A percentile compares a stretch with the other conserved stretches of the same genome.
Conservation (phyloP, 768 basidiomycete genomes). For the Hemileccinum rubropunctum region DNA sequence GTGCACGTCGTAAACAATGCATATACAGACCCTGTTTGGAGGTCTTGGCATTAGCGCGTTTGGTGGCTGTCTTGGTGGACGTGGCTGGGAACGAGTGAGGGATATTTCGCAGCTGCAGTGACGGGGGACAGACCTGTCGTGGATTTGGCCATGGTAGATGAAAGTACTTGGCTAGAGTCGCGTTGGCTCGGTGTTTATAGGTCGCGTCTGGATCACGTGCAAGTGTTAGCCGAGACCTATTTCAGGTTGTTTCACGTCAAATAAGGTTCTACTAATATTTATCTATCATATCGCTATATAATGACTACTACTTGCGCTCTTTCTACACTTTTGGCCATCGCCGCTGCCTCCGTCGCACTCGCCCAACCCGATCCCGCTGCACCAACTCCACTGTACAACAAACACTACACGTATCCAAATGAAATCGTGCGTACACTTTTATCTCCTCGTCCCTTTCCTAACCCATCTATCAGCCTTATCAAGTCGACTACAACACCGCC, state of each 20-base stretch:
- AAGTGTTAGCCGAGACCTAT: background rate
- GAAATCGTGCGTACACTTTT: slow-evolving; percentile 37
- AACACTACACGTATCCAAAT: slow-evolving; percentile 43
- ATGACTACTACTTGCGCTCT: slow-evolving; percentile 2
- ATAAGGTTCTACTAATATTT: too few relatives aligned
- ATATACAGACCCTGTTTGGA: slow-evolving; percentile 34
- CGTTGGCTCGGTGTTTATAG: slow-evolving; percentile 14
- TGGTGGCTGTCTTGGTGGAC: slow-evolving; percentile 56
- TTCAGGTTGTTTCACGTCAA: background rate
- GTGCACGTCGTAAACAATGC: background rate
- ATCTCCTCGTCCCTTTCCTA: background rate
- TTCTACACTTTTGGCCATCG: slow-evolving; percentile 1
- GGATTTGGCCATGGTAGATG: slow-evolving; percentile 47
- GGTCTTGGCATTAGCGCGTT: slow-evolving; percentile 46
- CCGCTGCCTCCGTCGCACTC: slow-evolving; percentile 29
- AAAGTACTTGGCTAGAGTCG: slow-evolving; percentile 6
- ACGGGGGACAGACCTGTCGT: slow-evolving; percentile 40
- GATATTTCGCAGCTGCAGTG: too few relatives aligned
- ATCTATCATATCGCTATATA: too few relatives aligned
- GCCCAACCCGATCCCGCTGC: slow-evolving; percentile 39
- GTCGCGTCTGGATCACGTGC: slow-evolving; percentile 32
- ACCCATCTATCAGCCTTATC: slow-evolving; percentile 41
- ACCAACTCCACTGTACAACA: slow-evolving; percentile 44
- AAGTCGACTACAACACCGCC: slow-evolving; percentile 40
- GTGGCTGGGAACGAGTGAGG: slow-evolving; percentile 38